phyloP scores from a whole-genome alignment of 495 filamentous ascomycete species.

The Penicillium soppii region DNA sequence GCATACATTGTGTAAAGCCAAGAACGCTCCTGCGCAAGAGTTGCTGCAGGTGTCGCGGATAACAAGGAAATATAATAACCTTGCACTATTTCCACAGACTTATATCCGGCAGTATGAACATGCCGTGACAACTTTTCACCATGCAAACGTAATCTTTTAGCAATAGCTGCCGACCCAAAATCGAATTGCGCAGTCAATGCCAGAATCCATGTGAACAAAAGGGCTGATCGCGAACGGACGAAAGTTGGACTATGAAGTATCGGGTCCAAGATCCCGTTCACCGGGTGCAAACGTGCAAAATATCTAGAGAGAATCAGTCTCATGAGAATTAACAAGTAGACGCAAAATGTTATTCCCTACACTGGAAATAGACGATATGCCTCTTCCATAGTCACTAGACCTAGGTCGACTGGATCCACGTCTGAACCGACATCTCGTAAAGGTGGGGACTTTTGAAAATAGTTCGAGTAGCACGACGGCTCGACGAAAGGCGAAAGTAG shows the following conservation, averaged over 20 bases:
- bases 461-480: constrained; percentile 14
- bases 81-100: constrained; percentile 63
- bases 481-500: constrained; percentile 3
- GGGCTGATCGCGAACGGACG: constrained; percentile 58
- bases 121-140: constrained; percentile 58
- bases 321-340: background rate
- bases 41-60: constrained; percentile 25
- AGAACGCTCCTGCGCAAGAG: constrained; percentile 21
- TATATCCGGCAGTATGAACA: constrained; percentile 54
- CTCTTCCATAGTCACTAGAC: constrained; percentile 56
- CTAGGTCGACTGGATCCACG: constrained; percentile 62
- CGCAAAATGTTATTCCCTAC: constrained; percentile 30
- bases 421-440: constrained; percentile 52
- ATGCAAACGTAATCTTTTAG: constrained; percentile 56
- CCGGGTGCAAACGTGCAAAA: constrained; percentile 60
- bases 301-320: constrained; percentile 41
- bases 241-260: constrained; percentile 58
- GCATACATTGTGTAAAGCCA: constrained; percentile 33
- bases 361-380: constrained; percentile 55
- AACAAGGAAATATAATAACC: constrained; percentile 30
- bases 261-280: constrained; percentile 64
- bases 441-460: constrained; percentile 13
- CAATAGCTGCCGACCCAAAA: constrained; percentile 51
- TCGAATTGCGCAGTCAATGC: constrained; percentile 62
- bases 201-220: constrained; percentile 64